phyloP scores from a whole-genome alignment of 2,329 filamentous ascomycete genomes.

The Emericellopsis cladophorae region DNA sequence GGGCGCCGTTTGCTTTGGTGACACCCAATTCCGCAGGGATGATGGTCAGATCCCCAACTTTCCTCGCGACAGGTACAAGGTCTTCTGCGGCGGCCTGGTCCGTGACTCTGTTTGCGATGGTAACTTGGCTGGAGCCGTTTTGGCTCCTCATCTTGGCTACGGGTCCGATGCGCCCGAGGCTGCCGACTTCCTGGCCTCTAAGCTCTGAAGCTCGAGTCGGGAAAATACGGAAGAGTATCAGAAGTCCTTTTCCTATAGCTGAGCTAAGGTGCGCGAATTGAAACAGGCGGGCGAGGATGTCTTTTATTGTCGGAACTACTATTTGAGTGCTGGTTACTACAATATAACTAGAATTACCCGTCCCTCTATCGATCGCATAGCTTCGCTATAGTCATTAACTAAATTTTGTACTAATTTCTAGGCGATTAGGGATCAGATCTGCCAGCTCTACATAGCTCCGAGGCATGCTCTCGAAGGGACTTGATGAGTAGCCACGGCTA shows the following conservation, averaged over 20 bases:
- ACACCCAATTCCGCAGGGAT: conserved; percentile 16
- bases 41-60: conserved; percentile 21
- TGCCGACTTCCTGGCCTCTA: conserved; percentile 14
- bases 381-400: too few species aligned
- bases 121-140: conserved; percentile 15
- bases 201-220: conserved; percentile 1
- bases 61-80: conserved; percentile 19
- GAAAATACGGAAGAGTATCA: neutral
- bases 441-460: too few species aligned
- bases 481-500: too few species aligned
- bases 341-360: neutral
- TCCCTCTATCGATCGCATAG: too few species aligned
- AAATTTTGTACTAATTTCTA: too few species aligned
- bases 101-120: conserved; percentile 24
- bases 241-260: neutral
- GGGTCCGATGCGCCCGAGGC: conserved; percentile 16
- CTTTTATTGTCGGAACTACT: neutral
- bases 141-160: conserved; percentile 23
- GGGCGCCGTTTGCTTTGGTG: conserved; percentile 11
- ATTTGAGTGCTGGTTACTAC: neutral
- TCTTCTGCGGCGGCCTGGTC: conserved; percentile 21
- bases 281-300: neutral
- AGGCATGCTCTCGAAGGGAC: too few species aligned
- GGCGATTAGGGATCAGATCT: too few species aligned
- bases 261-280: neutral